Evolutionary conservation across 345 rosid genomes (phyloP), one percentile per base, ranked within the genome.

Genomic region (Gynandropsis gynandra): DNA sequence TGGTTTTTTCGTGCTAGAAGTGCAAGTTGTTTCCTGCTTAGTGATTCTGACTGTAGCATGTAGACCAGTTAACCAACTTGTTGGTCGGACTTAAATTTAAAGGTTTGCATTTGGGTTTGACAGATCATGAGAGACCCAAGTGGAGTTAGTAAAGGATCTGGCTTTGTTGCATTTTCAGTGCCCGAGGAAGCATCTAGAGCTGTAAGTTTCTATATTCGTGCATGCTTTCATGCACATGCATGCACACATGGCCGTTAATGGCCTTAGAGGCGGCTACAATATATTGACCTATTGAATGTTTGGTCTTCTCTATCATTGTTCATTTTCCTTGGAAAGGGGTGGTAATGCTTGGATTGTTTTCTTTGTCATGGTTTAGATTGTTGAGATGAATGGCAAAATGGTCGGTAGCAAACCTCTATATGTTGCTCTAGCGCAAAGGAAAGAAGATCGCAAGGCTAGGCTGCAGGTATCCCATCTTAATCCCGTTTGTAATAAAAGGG

Each of bases 371-470:
- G 16, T 51, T 45, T 56, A 68, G 72, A 56, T 68, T 40, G 16
- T 63, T 35, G 93, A 87, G 85, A 90, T 90, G 98, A 78, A 80
- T 66, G 89, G 95, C 4, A 90, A 84, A 64, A 87, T 90, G 85
- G 64, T 90, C 16, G 87, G 69, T 50, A 72, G 80, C 74, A 87
- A 90, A 63, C 98, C 95, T 7, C 75, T 90, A 3, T 90, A 84
- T 76, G 98, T 87, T 64, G 98, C 96, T 10, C 82, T 77, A 67
- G 98, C 96, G 12, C 96, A 90, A 49, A 56, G 89, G 43, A 90
- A 87, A 67, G 98, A 87, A 78, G 96, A 90, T 61, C 75, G 98
- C 51, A 79, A 87, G 65, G 93, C 96, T 47, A 80, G 96, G 76
- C 52, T 90, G 73, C 95, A 87, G 96, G 96, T 90, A 10, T 61